A percentile compares a stretch with the other conserved stretches of the same genome.
Evolutionary conservation across 2,329 filamentous ascomycete species (phyloP).

Genomic region (Blastomyces emzantsi): DNA sequence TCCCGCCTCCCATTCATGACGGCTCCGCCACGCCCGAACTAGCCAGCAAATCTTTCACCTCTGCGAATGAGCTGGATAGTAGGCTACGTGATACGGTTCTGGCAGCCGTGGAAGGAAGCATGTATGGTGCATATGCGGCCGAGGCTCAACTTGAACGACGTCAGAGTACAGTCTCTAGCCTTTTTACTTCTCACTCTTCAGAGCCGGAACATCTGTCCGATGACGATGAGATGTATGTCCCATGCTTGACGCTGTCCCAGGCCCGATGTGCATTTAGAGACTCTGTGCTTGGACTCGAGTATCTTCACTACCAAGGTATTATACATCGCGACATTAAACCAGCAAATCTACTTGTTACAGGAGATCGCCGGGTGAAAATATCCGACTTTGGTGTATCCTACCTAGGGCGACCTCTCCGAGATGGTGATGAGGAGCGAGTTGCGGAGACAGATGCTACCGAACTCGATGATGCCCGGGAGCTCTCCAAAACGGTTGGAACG

Average conservation of each 20-base stretch:
- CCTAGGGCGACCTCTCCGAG: constrained; percentile 76
- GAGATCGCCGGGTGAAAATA: constrained; percentile 83
- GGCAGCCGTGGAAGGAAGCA: constrained; percentile 62
- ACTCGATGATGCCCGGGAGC: constrained; percentile 83
- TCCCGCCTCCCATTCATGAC: constrained; percentile 35
- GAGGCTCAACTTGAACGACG: constrained; percentile 56
- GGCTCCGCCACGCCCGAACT: constrained; percentile 49
- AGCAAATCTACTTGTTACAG: constrained; percentile 83
- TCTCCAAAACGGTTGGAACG: constrained; percentile 97
- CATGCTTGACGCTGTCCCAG: constrained; percentile 78
- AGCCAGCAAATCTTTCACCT: constrained; percentile 45
- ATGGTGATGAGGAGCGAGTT: constrained; percentile 68
- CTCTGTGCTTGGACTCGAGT: constrained; percentile 86
- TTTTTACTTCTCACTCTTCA: constrained; percentile 36
- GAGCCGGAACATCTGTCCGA: constrained; percentile 37
- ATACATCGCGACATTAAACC: constrained; percentile 81
- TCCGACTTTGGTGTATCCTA: constrained; percentile 99
- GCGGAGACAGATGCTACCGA: constrained; percentile 77
- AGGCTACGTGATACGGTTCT: constrained; percentile 25
- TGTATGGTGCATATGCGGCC: constrained; percentile 63
- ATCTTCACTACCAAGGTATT: constrained; percentile 79
- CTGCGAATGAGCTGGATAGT: constrained; percentile 34
- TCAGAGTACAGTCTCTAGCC: constrained; percentile 70
- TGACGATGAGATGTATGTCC: constrained; percentile 87
- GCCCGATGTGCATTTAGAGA: constrained; percentile 82